phyloP scores from a whole-genome alignment of 1,284 basidiomycete species.

The Cutaneotrichosporon mucoides region DNA sequence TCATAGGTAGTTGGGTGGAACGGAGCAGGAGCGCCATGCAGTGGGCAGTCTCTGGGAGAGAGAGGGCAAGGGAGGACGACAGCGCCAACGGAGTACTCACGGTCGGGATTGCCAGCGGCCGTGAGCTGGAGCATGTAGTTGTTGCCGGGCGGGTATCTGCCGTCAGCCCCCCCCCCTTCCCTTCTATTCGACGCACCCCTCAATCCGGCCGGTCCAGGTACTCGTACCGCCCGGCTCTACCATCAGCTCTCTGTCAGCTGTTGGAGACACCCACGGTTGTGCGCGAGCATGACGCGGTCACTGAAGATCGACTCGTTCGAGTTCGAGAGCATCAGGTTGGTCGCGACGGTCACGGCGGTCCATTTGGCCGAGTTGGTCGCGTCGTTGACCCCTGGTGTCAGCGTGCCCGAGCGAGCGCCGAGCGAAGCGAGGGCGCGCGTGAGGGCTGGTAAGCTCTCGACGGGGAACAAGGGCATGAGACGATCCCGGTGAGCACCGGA shows the following conservation, averaged over 20 bases:
- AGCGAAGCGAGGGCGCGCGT: too few relatives aligned
- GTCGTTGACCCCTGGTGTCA: conserved; percentile 17
- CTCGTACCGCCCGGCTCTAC: conserved; percentile 7
- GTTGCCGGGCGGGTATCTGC: not conserved
- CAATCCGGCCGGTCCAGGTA: conserved; percentile 5
- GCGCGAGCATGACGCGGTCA: conserved; percentile 6
- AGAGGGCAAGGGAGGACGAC: not conserved
- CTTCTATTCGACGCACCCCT: not conserved
- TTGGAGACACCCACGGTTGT: conserved; percentile 1
- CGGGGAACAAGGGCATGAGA: too few relatives aligned
- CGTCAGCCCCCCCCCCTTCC: too few relatives aligned
- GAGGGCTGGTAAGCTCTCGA: too few relatives aligned
- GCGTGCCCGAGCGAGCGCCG: not conserved
- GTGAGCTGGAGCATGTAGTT: conserved; percentile 12
- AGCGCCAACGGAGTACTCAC: not conserved
- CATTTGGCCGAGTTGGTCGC: conserved; percentile 13
- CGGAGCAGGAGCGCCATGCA: too few relatives aligned
- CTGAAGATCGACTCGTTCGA: conserved; percentile 4
- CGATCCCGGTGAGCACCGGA: too few relatives aligned
- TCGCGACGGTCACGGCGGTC: conserved; percentile 12
- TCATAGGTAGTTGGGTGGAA: too few relatives aligned
- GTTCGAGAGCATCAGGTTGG: conserved; percentile 16
- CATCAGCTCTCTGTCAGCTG: not conserved
- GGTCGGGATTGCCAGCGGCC: conserved; percentile 8
- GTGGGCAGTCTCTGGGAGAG: too few relatives aligned